Evolutionary conservation across 805 yeast genomes (phyloP).

Genomic region (Debaryomyces hansenii): DNA sequence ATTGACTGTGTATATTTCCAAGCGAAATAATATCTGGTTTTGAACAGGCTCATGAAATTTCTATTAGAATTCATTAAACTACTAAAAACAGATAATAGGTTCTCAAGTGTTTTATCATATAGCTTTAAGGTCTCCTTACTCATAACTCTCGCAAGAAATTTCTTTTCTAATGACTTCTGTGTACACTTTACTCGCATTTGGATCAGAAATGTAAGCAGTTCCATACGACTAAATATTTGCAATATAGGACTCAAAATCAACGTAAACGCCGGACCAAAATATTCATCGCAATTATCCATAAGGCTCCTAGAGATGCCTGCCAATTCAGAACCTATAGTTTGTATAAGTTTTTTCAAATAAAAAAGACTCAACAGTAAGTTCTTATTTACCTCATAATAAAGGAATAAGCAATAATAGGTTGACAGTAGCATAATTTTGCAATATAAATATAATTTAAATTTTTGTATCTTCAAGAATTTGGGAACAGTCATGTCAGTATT

Average conservation of each 20-base stretch:
- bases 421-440: slow-evolving; percentile 1
- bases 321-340: neutral
- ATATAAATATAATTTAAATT: slow-evolving; percentile 3
- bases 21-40: neutral
- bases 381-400: neutral
- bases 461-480: neutral
- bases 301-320: slow-evolving; percentile 1
- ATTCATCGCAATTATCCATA: neutral
- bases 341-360: neutral
- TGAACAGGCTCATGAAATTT: neutral
- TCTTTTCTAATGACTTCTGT: neutral
- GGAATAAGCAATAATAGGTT: neutral
- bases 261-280: slow-evolving; percentile 3
- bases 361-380: neutral
- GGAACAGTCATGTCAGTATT: neutral
- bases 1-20: slow-evolving; percentile 1
- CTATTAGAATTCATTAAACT: neutral
- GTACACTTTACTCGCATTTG: slow-evolving; percentile 1
- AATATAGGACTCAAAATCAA: slow-evolving; percentile 1
- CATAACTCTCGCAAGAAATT: too few species aligned
- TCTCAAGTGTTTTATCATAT: neutral
- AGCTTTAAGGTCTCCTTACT: too few species aligned
- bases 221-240: neutral
- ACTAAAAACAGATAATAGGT: neutral
- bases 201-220: neutral